These are phyloP conservation scores for Lachancea sp. DNA, from an alignment of 805 yeast genomes.

Conservation along the genomic window DNA sequence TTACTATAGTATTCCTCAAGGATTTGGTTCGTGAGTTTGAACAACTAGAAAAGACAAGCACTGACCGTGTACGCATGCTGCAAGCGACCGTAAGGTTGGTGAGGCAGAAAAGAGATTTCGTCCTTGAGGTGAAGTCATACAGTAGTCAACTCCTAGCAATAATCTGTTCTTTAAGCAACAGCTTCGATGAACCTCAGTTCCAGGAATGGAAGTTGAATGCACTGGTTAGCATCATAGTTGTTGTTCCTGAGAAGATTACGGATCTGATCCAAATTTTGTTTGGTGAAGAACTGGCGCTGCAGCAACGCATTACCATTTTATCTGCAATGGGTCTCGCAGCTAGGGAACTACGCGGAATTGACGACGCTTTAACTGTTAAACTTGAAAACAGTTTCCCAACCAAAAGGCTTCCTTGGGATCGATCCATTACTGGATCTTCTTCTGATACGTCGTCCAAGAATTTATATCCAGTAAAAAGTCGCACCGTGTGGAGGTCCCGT, in stretches of 20 bases:
- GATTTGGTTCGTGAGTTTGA: slow-evolving; percentile 57
- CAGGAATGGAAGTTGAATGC: slow-evolving; percentile 60
- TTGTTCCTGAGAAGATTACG: slow-evolving; percentile 42
- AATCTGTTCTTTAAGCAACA: slow-evolving; percentile 50
- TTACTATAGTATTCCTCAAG: slow-evolving; percentile 63
- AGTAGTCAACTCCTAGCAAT: slow-evolving; percentile 46
- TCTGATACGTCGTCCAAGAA: background rate
- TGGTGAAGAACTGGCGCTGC: slow-evolving; percentile 74
- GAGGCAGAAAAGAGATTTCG: slow-evolving; percentile 53
- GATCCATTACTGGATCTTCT: background rate
- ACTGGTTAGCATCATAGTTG: slow-evolving; percentile 56
- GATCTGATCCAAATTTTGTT: slow-evolving; percentile 41
- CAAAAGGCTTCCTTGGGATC: slow-evolving; percentile 16
- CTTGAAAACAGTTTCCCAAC: slow-evolving; percentile 30
- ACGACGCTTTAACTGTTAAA: slow-evolving; percentile 44
- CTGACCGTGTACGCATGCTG: slow-evolving; percentile 36
- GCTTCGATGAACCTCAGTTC: slow-evolving; percentile 51
- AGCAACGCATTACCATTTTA: slow-evolving; percentile 64
- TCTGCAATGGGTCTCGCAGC: slow-evolving; percentile 67
- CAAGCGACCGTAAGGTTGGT: slow-evolving; percentile 46
- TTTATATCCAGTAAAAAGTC: background rate
- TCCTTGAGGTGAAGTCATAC: slow-evolving; percentile 55
- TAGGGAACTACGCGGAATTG: slow-evolving; percentile 59
- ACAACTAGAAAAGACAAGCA: slow-evolving; percentile 38
- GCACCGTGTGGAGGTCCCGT: slow-evolving; percentile 31